Evolutionary conservation across 805 yeast genomes (phyloP), one percentile per base, ranked within the genome.

Genomic region (Pichia rugopelliculosa): DNA sequence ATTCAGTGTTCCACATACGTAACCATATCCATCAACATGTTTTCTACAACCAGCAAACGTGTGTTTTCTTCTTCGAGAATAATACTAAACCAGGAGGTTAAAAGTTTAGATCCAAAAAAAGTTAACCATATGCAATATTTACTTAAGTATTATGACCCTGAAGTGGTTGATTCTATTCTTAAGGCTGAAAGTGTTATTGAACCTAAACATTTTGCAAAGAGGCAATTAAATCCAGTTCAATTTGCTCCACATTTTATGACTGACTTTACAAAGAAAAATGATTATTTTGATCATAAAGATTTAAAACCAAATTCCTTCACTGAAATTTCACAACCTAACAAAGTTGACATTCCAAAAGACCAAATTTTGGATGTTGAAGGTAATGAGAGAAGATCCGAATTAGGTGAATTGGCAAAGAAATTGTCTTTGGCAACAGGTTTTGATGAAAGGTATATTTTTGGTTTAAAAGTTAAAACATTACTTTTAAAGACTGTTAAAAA

Each of bases 401-500:
- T 57, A 50, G 53, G 54, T 46, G 63, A 67, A 56, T 68, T 76
- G 56, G 80, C 81, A 7, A 71, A 70, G 48, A 80, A 76, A 21
- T 72, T 84, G 51, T 70, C 83, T 25, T 66, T 74, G 44, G 72
- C 83, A 53, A 83, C 91, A 0, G 91, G 90, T 0, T 75, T 82
- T 53, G 76, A 79, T 54, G 77, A 75, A 47, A 65, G 71, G 36
- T 86, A 80, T 62, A 78, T 87, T 56, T 71, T 73, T 49, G 74
- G 72, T 45, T 73, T 87, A 51, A 73, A 74, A 47, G 80, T 79
- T 56, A 80, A 83, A 61, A 85, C 87, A 2, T 65, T 86, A 52
- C 74, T 84, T 37, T 71, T 81, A 71, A 89, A 87, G 68, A 73
- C 86, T 44, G 98, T 91, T 23, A 81, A 89, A 47, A 87, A 88